Evolutionary conservation across 2,329 filamentous ascomycete genomes (phyloP), one percentile per base, ranked within the genome.

Genomic region (Exophiala dermatitidis): DNA sequence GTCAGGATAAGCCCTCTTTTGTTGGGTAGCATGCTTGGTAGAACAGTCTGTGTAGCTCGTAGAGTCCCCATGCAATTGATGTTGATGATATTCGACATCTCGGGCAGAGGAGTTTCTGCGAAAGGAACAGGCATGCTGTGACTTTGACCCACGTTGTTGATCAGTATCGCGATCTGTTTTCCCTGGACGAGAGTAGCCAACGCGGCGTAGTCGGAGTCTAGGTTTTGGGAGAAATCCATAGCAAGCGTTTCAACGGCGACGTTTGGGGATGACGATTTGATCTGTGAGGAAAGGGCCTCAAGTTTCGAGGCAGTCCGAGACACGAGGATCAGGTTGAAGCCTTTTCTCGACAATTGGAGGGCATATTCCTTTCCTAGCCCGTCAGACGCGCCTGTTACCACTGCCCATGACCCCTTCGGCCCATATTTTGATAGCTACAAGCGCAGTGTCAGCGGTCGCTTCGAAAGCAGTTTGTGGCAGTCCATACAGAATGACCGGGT

Each of bases 311-410:
- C 80, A n/a, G 94, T 97, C 65, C 94, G 90, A 43, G 93, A 97
- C 57, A 98, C 85, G 63, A 98, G 88, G 58, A 98, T 76, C 63
- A 97, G 77, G 73, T 96, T 97, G 82, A 91, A 98, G 65, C 90
- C 90, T 69, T 93, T 90, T 57, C 82, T 77, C 28, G 93, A 90
- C 53, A 98, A 84, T 70, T 97, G 90, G 32, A 86, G 78, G 36
- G 91, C 89, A 69, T 89, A 98, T 74, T 98, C 93, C 73, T 95
- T 97, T 68, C 93, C 93, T 59, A 98, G 84, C 60, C 93, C 94
- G 71, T 98, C 93, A 7, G 90, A 96, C 48, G 91, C 93, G 59
- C 93, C 93, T 29, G 93, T 98, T 38, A 98, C 80, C 51, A 98
- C 82, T 32, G 88, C 93, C 90, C 91, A 98, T 54, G 86, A 90